Percentiles rank a stretch among this genome's conserved stretches.
Evolutionary conservation across 805 yeast genomes (phyloP).

Genomic region (Candida fluviatilis): DNA sequence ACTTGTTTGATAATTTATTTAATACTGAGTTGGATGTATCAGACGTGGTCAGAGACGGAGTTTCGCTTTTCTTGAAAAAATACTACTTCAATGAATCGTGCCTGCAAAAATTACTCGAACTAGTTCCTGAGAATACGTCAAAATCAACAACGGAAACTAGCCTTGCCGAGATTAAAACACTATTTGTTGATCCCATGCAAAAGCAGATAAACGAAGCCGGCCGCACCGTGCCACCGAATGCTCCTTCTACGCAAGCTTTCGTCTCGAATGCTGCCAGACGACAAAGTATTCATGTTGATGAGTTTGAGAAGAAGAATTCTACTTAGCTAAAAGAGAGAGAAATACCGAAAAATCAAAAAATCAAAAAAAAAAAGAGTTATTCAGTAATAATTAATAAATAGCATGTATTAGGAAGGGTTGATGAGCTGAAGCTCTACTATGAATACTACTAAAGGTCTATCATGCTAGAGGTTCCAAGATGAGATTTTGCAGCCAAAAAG

Average conservation of each 20-base stretch:
- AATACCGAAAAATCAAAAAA: neutral
- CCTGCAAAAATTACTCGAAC: neutral
- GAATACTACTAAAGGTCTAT: too few relatives aligned
- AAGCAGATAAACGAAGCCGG: neutral
- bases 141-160: neutral
- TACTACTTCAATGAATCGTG: neutral
- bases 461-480: neutral
- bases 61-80: neutral
- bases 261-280: constrained; percentile 20
- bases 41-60: constrained; percentile 4
- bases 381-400: neutral
- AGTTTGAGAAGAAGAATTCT: constrained; percentile 9
- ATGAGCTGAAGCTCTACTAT: too few relatives aligned
- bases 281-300: constrained; percentile 31
- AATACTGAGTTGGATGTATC: constrained; percentile 5
- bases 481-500: neutral
- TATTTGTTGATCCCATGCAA: neutral
- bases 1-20: constrained; percentile 16
- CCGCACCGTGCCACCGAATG: neutral
- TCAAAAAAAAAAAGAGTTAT: neutral
- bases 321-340: neutral
- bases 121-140: too few relatives aligned
- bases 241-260: constrained; percentile 6
- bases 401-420: too few relatives aligned
- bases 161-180: neutral